Conservation (phyloP, 306 rosid genomes). For the Vigna nakashimae region DNA sequence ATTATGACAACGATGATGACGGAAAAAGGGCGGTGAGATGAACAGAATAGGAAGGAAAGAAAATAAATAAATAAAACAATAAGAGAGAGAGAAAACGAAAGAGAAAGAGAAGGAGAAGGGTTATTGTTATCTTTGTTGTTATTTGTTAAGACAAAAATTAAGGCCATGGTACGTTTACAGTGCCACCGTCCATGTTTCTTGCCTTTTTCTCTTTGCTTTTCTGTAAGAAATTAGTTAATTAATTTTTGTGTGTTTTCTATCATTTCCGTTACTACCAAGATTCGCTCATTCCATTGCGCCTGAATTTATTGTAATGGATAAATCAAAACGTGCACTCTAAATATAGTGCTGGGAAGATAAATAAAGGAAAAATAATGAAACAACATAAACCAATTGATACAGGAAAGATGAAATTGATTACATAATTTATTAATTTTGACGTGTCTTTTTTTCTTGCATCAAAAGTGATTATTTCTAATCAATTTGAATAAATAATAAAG, state of each 20-base stretch:
- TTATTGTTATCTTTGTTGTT: slow-evolving; percentile 18
- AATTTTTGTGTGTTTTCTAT: background rate
- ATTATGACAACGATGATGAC: slow-evolving; percentile 47
- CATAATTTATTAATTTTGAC: too few relatives aligned
- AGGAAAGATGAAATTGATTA: too few relatives aligned
- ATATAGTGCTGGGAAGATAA: background rate
- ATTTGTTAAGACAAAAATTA: slow-evolving; percentile 28
- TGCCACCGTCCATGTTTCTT: slow-evolving; percentile 56
- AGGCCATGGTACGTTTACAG: slow-evolving; percentile 59
- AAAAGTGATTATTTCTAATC: too few relatives aligned
- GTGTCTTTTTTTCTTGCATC: too few relatives aligned
- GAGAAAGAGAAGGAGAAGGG: background rate
- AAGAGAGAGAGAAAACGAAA: background rate
- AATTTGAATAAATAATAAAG: too few relatives aligned
- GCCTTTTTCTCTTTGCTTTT: background rate
- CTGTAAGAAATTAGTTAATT: background rate
- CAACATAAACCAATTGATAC: background rate
- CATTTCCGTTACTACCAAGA: background rate
- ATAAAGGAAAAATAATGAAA: background rate
- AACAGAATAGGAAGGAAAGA: slow-evolving; percentile 1
- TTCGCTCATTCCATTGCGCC: background rate
- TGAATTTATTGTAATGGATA: background rate
- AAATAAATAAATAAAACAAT: slow-evolving; percentile 33
- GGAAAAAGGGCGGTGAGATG: slow-evolving; percentile 43
- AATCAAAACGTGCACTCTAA: background rate